phyloP scores from a whole-genome alignment of 2,329 filamentous ascomycete genomes.

The Pseudogymnoascus sp. region DNA sequence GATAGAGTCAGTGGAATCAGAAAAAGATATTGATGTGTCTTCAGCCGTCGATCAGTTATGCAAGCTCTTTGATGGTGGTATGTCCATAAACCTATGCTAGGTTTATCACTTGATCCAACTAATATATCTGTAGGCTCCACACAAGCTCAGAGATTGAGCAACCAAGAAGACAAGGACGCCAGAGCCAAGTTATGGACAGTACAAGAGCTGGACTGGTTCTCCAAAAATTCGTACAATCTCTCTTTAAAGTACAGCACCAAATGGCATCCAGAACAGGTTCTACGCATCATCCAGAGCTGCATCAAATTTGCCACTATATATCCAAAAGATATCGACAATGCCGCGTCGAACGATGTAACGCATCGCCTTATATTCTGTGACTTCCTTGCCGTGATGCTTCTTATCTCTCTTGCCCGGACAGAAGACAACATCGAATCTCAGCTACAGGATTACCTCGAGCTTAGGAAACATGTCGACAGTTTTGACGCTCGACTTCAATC shows the following conservation, averaged over 20 bases:
- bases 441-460: conserved; percentile 54
- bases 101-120: background rate
- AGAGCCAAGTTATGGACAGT: conserved; percentile 17
- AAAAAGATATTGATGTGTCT: conserved; percentile 16
- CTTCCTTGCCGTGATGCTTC: conserved; percentile 53
- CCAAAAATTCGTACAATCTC: conserved; percentile 73
- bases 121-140: conserved; percentile 18
- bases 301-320: conserved; percentile 46
- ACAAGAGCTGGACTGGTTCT: conserved; percentile 75
- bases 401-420: conserved; percentile 45
- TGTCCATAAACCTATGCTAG: conserved; percentile 3
- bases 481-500: conserved; percentile 46
- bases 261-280: conserved; percentile 47
- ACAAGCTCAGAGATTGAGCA: conserved; percentile 37
- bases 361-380: conserved; percentile 62
- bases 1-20: conserved; percentile 27
- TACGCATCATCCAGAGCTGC: conserved; percentile 50
- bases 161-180: conserved; percentile 34
- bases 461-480: conserved; percentile 51
- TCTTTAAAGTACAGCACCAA: conserved; percentile 52
- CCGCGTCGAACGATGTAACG: conserved; percentile 41
- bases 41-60: conserved; percentile 44
- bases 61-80: conserved; percentile 44
- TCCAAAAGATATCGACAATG: conserved; percentile 38
- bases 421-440: conserved; percentile 44